phyloP scores from a whole-genome alignment of 768 basidiomycete genomes.

The Podaxis rugospora region DNA sequence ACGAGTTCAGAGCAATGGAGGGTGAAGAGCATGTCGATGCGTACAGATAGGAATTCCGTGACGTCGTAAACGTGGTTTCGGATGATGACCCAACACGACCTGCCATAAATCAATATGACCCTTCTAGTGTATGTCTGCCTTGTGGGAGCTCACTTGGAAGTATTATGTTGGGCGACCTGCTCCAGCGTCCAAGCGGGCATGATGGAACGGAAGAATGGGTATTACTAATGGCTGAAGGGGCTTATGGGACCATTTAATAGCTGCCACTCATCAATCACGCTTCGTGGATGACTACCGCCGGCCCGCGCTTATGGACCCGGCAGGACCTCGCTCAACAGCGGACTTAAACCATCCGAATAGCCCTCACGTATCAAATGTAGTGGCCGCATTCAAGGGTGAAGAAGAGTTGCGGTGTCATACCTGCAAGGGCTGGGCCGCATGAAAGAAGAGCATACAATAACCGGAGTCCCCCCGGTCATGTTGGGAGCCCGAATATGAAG shows the following conservation, averaged over 20 bases:
- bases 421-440: background rate
- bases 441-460: background rate
- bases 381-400: too few relatives aligned
- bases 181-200: conserved; percentile 47
- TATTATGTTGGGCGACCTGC: conserved; percentile 60
- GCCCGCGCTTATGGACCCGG: too few relatives aligned
- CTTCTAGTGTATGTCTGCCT: background rate
- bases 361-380: too few relatives aligned
- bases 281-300: background rate
- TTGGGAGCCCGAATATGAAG: background rate
- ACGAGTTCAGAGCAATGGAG: background rate
- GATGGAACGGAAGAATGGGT: conserved; percentile 17
- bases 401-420: background rate
- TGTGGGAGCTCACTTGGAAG: conserved; percentile 35
- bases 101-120: conserved; percentile 20
- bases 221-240: background rate
- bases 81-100: conserved; percentile 86
- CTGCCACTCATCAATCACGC: background rate
- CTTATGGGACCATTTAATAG: background rate
- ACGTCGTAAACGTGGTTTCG: conserved; percentile 78
- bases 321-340: background rate
- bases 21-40: conserved; percentile 13
- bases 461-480: background rate
- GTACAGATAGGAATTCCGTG: conserved; percentile 68
- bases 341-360: background rate